Evolutionary conservation across 257 asterid species (phyloP), one percentile per base, ranked within the genome.

Genomic region (Agastache rugosa): DNA sequence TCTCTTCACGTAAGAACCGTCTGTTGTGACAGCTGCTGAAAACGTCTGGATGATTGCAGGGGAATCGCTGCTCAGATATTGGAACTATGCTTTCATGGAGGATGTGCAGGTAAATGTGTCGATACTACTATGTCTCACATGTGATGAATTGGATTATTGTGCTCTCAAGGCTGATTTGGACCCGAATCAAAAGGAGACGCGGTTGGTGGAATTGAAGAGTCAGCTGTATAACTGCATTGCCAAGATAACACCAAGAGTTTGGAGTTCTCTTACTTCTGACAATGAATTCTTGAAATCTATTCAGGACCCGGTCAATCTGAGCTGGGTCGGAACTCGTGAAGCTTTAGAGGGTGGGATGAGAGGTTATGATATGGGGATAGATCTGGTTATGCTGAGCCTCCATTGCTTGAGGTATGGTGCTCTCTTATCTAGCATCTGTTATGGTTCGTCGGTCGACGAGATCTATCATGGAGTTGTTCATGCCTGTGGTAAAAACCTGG

Each of bases 31-130:
- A 1, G 48, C 84, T 41, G 82, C 55, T 17, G 87, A 89, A 44
- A 79, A 76, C 73, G 82, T 67, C 84, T 89, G 92, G 89, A 77
- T 23, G 29, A 78, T 64, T 69, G 92, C 95, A 0, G 98, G 98
- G 19, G 92, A 89, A 31, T 85, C 87, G 2, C 45, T 93, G 62
- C 79, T 84, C n/a, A 14, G 3, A 2, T 45, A 11, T 4, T 45
- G n/a, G n/a, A 11, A 45, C 17, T 1, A 2, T 45, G 51, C 5
- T 45, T 45, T 45, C 17, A 45, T 3, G 17, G 12, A 45, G 12
- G 51, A 45, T 14, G 51, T n/a, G n/a, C n/a, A n/a, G n/a, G n/a
- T n/a, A n/a, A n/a, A n/a, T n/a, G n/a, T n/a, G n/a, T n/a, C n/a
- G n/a, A n/a, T n/a, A n/a, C n/a, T n/a, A 22, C 62, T 47, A 12